Evolutionary conservation across 106 monocot genomes (phyloP), one percentile per base, ranked within the genome.

Genomic region (Apostasia shenzhenica): DNA sequence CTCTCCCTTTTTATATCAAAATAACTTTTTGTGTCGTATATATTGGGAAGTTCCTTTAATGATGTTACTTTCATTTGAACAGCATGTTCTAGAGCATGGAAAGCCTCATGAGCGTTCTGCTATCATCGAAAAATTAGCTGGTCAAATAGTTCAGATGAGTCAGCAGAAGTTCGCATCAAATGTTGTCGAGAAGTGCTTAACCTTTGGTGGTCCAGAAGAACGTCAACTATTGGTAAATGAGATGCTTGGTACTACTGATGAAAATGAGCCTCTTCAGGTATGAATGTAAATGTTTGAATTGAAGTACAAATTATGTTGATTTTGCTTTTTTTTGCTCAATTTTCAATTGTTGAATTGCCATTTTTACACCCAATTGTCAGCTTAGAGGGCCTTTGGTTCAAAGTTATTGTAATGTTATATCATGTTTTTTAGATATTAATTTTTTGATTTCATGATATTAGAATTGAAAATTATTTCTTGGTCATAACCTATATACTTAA

Each of bases 81-180:
- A 86, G 86, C 86, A 86, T 76, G 82, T 86, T 1, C 47, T 86
- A 61, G 82, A 86, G 59, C 86, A 82, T 67, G 86, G 86, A 40
- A 82, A 86, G 59, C 82, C 86, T 59, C 61, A 79, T 41, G 86
- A 86, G 71, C 76, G 86, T 56, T 73, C 86, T 10, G 67, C 67
- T 50, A 79, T 86, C 52, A 86, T 86, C 52, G 67, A 72, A 48
- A 76, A 86, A 63, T 54, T 86, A 71, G 73, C 79, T 62, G 86
- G 86, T 49, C 82, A 79, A 60, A 86, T 86, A 40, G 86, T 86
- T 42, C 76, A 82, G 45, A 82, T 86, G 86, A 86, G 86, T 55
- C 86, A 82, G 61, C 86, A 86, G 53, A 86, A 86, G 76, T 86
- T 82, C 73, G 86, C 86, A 53, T 86, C 86, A 14, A 86, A 86